These are phyloP conservation scores for Ormosia emarginata DNA, from an alignment of 306 rosid species.

Conservation along the genomic window DNA sequence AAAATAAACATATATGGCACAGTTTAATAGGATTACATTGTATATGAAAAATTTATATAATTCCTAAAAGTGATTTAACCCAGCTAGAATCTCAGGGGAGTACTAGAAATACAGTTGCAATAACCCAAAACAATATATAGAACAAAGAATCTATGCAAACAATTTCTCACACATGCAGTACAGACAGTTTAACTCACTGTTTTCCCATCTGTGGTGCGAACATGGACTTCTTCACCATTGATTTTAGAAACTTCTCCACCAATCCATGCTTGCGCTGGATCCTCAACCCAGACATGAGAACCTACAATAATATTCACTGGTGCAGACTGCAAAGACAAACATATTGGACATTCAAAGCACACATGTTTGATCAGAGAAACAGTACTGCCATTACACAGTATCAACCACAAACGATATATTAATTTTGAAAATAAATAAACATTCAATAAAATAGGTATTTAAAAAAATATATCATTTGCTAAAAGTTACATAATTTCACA, in stretches of 20 bases:
- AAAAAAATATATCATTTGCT: neutral
- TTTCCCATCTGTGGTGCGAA: conserved; percentile 61
- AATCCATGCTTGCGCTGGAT: conserved; percentile 84
- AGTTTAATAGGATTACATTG: conserved; percentile 10
- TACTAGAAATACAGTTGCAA: neutral
- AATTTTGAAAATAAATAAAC: neutral
- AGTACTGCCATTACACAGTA: neutral
- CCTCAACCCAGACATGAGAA: conserved; percentile 99
- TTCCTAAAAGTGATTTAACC: neutral
- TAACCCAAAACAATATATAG: conserved; percentile 12
- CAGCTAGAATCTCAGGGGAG: neutral
- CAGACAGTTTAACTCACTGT: conserved; percentile 53
- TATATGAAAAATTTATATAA: neutral
- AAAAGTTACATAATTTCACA: conserved; percentile 3
- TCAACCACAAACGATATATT: neutral
- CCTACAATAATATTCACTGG: conserved; percentile 96
- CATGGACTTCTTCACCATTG: conserved; percentile 78
- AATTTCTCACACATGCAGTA: neutral
- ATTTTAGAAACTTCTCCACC: conserved; percentile 90
- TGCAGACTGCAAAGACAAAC: conserved; percentile 66
- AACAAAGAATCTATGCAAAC: conserved; percentile 10
- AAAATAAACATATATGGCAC: neutral
- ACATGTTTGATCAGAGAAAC: conserved; percentile 23
- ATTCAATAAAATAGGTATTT: neutral
- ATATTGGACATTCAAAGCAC: conserved; percentile 18